phyloP scores from a whole-genome alignment of 2,329 filamentous ascomycete genomes.

The Cyphellophora europaea region DNA sequence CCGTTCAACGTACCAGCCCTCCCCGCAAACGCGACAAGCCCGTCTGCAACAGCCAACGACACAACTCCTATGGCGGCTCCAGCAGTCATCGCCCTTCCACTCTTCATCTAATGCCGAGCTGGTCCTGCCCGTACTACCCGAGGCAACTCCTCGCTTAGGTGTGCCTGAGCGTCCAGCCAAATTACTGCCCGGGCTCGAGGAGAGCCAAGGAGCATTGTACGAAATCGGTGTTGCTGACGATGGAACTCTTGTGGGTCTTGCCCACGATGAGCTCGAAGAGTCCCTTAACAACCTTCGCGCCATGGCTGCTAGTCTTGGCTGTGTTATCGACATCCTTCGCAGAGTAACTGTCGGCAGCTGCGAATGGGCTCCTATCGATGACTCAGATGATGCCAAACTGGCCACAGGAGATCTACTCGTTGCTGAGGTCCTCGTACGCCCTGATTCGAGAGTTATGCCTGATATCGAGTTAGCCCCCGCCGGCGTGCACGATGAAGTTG shows the following conservation, averaged over 20 bases:
- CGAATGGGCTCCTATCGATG: conserved; percentile 39
- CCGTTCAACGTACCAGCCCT: conserved; percentile 36
- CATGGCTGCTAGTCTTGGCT: conserved; percentile 90
- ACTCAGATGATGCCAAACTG: conserved; percentile 19
- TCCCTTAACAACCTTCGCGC: conserved; percentile 74
- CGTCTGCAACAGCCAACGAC: conserved; percentile 87
- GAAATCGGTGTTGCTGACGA: conserved; percentile 96
- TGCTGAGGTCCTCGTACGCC: conserved; percentile 80
- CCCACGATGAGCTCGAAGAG: conserved; percentile 84
- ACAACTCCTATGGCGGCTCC: conserved; percentile 85
- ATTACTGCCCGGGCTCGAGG: conserved; percentile 68
- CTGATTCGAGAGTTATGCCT: conserved; percentile 34
- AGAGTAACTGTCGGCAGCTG: conserved; percentile 79
- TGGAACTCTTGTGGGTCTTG: conserved; percentile 78
- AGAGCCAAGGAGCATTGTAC: conserved; percentile 86
- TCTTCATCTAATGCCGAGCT: conserved; percentile 66
- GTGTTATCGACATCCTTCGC: conserved; percentile 69
- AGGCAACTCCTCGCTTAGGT: conserved; percentile 50
- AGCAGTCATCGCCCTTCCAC: conserved; percentile 90
- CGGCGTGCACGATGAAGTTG: background rate
- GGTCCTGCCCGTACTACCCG: conserved; percentile 65
- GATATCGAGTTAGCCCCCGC: conserved; percentile 2
- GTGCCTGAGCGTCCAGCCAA: conserved; percentile 43
- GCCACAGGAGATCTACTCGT: conserved; percentile 62
- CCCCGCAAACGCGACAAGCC: conserved; percentile 66